Evolutionary conservation across 2,329 filamentous ascomycete species (phyloP), one percentile per base, ranked within the genome.

Genomic region (Botrytis fragariae): DNA sequence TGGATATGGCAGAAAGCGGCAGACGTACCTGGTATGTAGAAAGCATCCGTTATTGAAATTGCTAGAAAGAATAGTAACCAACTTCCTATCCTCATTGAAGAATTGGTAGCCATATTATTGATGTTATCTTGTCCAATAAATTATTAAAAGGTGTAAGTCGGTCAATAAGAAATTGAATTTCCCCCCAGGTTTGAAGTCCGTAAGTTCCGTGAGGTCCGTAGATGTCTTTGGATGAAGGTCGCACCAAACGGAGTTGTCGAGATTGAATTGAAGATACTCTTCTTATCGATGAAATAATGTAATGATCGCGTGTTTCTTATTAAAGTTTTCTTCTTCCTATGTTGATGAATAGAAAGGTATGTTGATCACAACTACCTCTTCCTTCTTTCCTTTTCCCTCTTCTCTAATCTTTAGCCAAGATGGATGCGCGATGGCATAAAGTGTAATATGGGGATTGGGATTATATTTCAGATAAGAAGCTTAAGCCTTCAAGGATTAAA

Each of bases 1-100:
- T n/a, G 39, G 35, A 22, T 22, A 37, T 71, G 35, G 45, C 35
- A 37, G n/a, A 8, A 39, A 62, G 59, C 57, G 29, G 45, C 29
- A 20, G 54, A 68, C 85, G 79, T 87, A 95, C 93, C 93, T 79
- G 94, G 94, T 78, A 97, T 92, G 82, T 97, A 97, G 82, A 97
- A 97, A 54, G 91, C 92, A 71, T 90, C 85, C 29, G 85, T 84
- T 73, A 85, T 84, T 45, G 86, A 86, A 72, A 87, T 76, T 70
- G 83, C 79, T 25, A 86, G 78, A 63, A 85, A 79, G 35, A 88
- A 82, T 71, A 88, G 76, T 51, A 90, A 80, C 80, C 84, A 86
- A 78, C 83, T 81, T 77, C 83, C 79, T 72, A 77, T 82, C 77
- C 76, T 80, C 81, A 76, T 79, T 76, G 77, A 75, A 72, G 77